phyloP scores from a whole-genome alignment of 1,139 yeast species.

The Scheffersomyces illinoinensis region DNA sequence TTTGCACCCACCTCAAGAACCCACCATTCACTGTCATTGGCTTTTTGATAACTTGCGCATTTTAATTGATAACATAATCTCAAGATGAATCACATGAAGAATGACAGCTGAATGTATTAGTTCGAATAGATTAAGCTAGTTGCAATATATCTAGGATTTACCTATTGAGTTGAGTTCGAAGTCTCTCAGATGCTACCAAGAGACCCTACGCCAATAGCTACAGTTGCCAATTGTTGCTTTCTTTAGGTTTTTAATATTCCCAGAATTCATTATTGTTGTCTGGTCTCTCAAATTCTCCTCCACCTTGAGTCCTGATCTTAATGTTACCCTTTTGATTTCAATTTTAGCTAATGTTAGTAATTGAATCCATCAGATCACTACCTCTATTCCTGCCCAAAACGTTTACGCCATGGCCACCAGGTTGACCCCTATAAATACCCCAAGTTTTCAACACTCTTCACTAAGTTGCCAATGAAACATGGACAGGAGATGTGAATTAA shows the following conservation, averaged over 20 bases:
- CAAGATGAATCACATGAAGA: no score
- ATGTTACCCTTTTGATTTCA: slow-evolving; percentile 39
- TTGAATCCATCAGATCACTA: slow-evolving; percentile 24
- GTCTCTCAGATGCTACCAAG: neutral
- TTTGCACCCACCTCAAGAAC: no score
- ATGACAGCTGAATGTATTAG: no score
- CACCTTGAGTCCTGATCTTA: slow-evolving; percentile 53
- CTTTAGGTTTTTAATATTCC: neutral
- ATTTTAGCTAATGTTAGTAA: slow-evolving; percentile 21
- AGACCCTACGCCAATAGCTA: neutral
- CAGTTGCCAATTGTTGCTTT: neutral
- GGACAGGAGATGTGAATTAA: slow-evolving; percentile 17
- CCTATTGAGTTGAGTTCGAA: neutral
- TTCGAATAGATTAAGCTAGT: no score
- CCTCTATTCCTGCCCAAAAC: slow-evolving; percentile 45
- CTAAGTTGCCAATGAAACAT: slow-evolving; percentile 22
- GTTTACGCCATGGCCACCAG: slow-evolving; percentile 60
- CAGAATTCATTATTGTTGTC: neutral
- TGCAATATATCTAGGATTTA: no score
- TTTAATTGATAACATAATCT: no score
- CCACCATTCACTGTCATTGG: no score
- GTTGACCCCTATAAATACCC: slow-evolving; percentile 24
- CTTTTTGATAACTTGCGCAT: no score
- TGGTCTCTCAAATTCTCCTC: slow-evolving; percentile 50
- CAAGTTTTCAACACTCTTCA: slow-evolving; percentile 21